Percentiles rank a stretch among this genome's conserved stretches.
Evolutionary conservation across 805 yeast species (phyloP).

Genomic region (Wickerhamomyces xylosicus): DNA sequence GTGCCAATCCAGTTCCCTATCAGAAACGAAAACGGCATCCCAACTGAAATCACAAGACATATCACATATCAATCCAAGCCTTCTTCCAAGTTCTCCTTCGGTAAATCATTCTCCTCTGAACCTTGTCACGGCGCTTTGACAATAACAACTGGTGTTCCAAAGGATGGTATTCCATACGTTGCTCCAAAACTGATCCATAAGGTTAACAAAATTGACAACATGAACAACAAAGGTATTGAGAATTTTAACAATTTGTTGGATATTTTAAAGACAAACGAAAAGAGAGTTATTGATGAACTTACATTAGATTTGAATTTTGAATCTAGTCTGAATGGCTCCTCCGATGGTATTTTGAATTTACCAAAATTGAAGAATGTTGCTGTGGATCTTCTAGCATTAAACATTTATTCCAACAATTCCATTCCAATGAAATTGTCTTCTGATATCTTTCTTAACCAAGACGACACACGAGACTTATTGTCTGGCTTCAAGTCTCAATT

Average conservation of each 20-base stretch:
- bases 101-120: neutral
- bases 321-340: conserved; percentile 11
- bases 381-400: conserved; percentile 23
- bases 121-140: conserved; percentile 24
- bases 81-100: neutral
- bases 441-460: conserved; percentile 18
- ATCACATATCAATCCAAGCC: neutral
- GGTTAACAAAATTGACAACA: conserved; percentile 23
- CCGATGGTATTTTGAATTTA: conserved; percentile 13
- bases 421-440: conserved; percentile 33
- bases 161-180: conserved; percentile 25
- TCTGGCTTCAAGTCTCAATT: conserved; percentile 18
- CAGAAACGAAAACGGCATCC: conserved; percentile 10
- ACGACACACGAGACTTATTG: too few relatives aligned
- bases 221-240: conserved; percentile 23
- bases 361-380: conserved; percentile 22
- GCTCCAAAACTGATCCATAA: conserved; percentile 27
- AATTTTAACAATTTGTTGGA: conserved; percentile 22
- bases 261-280: conserved; percentile 21
- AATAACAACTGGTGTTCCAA: conserved; percentile 21
- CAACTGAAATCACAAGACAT: conserved; percentile 10
- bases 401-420: conserved; percentile 24
- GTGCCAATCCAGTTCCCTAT: conserved; percentile 12
- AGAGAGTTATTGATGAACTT: conserved; percentile 16
- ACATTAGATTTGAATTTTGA: conserved; percentile 12